Base-by-base conservation (phyloP, 2,329 filamentous ascomycete genomes). In the Penicillium sp. region DNA sequence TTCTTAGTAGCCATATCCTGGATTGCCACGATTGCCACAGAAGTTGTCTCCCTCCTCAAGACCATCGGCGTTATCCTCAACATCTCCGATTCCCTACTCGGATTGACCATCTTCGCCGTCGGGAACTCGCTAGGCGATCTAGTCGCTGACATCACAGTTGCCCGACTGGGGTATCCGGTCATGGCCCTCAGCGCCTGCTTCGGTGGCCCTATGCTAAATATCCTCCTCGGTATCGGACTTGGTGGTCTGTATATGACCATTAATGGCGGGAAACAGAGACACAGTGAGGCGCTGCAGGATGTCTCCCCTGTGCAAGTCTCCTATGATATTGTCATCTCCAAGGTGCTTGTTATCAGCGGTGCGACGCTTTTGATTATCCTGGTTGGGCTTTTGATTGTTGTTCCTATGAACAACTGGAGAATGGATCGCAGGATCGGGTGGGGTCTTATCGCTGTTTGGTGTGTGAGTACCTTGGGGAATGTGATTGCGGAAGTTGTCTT, bases 201-300 rank as follows among this genome's bases (percentile, higher is more conserved):
- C 72, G 94, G 94, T n/a, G 96, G 94, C 0, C 94, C 94, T 0
- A 93, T 99, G 91, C 84, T 99, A 41, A 99, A 99, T 68, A 99
- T 99, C 61, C 79, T 99, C 0, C 84, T 99, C 4, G 94, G 94
- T 0, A 93, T 99, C 52, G 94, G 94, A n/a, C 81, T 97, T 4
- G 90, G 89, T 27, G 94, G 94, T 17, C 83, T 91, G 39, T 96
- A 93, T 72, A 94, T 97, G 83, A 93, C 90, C 56, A 81, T 96
- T 17, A 83, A 89, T 4, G 53, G 66, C 2, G 53, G 35, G 45
- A 64, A 50, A 17, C 42, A n/a, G 17, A 61, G 55, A 50, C 61
- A 54, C 33, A 29, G 58, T 17, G 55, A 62, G 36, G 56, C 55
- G 10, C 33, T 48, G 35, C 52, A 12, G 17, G 9, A 15, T 21